Evolutionary conservation across 345 rosid genomes (phyloP).

Genomic region (Gossypium bickii): DNA sequence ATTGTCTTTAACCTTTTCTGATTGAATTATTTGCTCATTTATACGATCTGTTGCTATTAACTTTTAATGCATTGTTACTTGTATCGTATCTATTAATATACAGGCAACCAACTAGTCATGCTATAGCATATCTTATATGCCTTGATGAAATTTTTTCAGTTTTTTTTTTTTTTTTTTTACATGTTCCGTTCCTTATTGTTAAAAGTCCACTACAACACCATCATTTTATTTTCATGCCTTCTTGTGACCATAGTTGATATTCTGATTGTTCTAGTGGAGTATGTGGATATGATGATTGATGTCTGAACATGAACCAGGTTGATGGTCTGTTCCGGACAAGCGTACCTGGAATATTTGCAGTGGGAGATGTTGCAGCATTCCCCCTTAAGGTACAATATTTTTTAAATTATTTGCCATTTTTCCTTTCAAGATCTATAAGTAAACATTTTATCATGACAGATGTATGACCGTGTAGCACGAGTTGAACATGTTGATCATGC

Average conservation of each 20-base stretch:
- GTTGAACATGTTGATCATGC: conserved; percentile 98
- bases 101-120: background rate
- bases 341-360: conserved; percentile 84
- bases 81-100: background rate
- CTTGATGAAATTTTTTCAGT: conserved; percentile 1
- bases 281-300: background rate
- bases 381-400: conserved; percentile 66
- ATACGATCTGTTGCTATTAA: background rate
- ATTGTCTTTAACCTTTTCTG: background rate
- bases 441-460: conserved; percentile 38
- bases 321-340: conserved; percentile 81
- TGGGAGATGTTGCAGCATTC: conserved; percentile 98
- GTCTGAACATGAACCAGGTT: conserved; percentile 40
- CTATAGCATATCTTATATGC: background rate
- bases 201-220: background rate
- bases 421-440: conserved; percentile 14
- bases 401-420: conserved; percentile 16
- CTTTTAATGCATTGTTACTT: background rate
- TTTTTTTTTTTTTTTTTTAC: background rate
- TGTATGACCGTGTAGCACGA: conserved; percentile 71
- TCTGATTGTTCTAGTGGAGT: background rate
- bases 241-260: background rate
- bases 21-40: background rate
- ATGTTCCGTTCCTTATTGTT: background rate
- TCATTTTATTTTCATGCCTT: background rate